Evolutionary conservation across 371 early-diverging fungal genomes (phyloP).

Genomic region (Blakeslea trispora): DNA sequence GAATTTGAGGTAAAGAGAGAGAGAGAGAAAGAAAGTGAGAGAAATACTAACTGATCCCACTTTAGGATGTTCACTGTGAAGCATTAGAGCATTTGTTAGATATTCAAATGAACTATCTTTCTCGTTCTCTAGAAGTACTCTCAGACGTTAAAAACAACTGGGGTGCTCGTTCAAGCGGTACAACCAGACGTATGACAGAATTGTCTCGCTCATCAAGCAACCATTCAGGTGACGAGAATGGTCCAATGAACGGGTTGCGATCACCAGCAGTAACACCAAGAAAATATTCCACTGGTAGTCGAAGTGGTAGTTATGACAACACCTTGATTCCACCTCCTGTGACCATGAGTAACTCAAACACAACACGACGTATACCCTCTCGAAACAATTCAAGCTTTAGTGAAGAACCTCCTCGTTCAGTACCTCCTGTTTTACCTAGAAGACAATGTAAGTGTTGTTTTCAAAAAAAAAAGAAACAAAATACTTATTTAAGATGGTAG

Average conservation of each 20-base stretch:
- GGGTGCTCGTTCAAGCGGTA: conserved; percentile 5
- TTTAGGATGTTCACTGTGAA: conserved; percentile 59
- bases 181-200: neutral
- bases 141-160: conserved; percentile 15
- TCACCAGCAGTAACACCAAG: neutral
- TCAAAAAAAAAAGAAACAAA: too few species aligned
- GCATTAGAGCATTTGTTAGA: conserved; percentile 59
- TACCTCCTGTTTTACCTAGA: conserved; percentile 27
- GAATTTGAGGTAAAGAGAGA: conserved; percentile 63
- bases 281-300: conserved; percentile 4
- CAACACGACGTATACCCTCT: conserved; percentile 8
- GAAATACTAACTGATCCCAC: neutral
- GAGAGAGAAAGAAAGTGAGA: neutral
- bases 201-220: conserved; percentile 21
- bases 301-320: conserved; percentile 1
- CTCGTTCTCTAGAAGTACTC: conserved; percentile 46
- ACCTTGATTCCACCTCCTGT: neutral
- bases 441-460: conserved; percentile 21
- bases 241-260: neutral
- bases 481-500: too few species aligned
- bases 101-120: conserved; percentile 55
- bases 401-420: conserved; percentile 8
- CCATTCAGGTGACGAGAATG: conserved; percentile 4
- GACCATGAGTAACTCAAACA: neutral
- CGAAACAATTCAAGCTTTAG: conserved; percentile 14